Evolutionary conservation across 805 yeast species (phyloP).

Genomic region (Barnettozyma pratensis): DNA sequence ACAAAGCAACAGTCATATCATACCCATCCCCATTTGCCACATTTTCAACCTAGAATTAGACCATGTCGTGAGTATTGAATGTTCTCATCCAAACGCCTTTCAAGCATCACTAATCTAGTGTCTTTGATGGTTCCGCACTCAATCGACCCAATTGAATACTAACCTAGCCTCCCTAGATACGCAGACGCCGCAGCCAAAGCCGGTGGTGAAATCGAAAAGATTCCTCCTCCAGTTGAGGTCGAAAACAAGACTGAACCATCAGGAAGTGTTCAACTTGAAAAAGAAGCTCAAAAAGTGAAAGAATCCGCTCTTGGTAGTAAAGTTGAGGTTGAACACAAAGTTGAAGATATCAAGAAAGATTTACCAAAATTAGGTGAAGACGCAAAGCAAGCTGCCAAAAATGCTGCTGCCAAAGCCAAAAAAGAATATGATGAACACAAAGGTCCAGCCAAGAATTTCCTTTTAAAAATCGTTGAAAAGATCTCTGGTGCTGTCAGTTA

Average conservation of each 20-base stretch:
- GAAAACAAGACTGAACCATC: slow-evolving; percentile 15
- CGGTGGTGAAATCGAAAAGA: slow-evolving; percentile 5
- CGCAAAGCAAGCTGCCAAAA: slow-evolving; percentile 30
- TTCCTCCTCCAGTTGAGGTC: slow-evolving; percentile 9
- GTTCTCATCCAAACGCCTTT: too few species aligned
- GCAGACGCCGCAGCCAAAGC: slow-evolving; percentile 13
- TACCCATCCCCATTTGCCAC: too few species aligned
- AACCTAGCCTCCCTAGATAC: slow-evolving; percentile 4
- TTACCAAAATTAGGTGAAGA: slow-evolving; percentile 24
- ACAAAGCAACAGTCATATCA: too few species aligned
- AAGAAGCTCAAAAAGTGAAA: slow-evolving; percentile 16
- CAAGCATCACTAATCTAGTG: too few species aligned
- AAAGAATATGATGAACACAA: slow-evolving; percentile 28
- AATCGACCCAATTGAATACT: neutral
- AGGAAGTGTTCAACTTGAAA: slow-evolving; percentile 16
- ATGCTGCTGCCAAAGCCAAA: slow-evolving; percentile 29
- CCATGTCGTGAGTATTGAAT: too few species aligned
- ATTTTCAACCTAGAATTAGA: too few species aligned
- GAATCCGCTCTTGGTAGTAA: slow-evolving; percentile 15
- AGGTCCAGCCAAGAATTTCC: slow-evolving; percentile 22
- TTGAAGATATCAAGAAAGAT: slow-evolving; percentile 22
- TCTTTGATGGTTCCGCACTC: too few species aligned
- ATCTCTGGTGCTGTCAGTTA: slow-evolving; percentile 20
- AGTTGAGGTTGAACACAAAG: slow-evolving; percentile 21
- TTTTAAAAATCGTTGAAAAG: slow-evolving; percentile 16